Base-by-base conservation (phyloP, 192 early-diverging fungal genomes). In the Coemansia asiatica region DNA sequence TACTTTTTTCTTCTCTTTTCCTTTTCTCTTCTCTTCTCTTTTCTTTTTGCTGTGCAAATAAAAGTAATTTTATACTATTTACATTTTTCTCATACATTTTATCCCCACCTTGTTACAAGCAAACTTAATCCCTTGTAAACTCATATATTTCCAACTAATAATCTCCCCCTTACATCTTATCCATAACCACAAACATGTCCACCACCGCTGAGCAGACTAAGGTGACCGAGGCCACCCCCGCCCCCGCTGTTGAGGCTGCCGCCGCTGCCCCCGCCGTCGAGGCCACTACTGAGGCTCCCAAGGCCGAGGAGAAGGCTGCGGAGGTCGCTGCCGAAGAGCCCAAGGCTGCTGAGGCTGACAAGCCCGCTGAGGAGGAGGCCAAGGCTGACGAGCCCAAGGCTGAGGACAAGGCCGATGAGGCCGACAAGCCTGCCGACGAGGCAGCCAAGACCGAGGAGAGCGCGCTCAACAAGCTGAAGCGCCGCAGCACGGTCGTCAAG, bases 31-130 rank as follows among this genome's bases (percentile, higher is more conserved):
- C 46, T 46, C 38, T 46, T 46, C 35, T 44, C 63, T 56, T 51
- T 57, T 72, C 66, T 61, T 74, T 79, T 71, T 71, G 71, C 76
- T 69, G 71, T 67, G 76, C 71, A 71, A 70, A n/a, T n/a, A 69
- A 69, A 60, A 60, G 40, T 75, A 69, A 75, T 75, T 75, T 75
- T 75, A 69, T 75, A 69, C 60, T 58, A 63, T n/a, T 26, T 60
- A 60, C 59, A 60, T 60, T 60, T 60, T 59, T 47, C 36, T 60
- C 59, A 59, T 40, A 40, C 40, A 38, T 54, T 64, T 56, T 68
- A 58, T 61, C 54, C 53, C 51, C 57, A 57, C 62, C 40, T n/a
- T 74, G 72, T 74, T 74, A 74, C 72, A 61, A 50, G 67, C 66
- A 60, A 36, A 23, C 59, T 28, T 65, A 22, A 40, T 60, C 58